phyloP scores from a whole-genome alignment of 441 rosid genomes.

The Bruguiera hainesii region DNA sequence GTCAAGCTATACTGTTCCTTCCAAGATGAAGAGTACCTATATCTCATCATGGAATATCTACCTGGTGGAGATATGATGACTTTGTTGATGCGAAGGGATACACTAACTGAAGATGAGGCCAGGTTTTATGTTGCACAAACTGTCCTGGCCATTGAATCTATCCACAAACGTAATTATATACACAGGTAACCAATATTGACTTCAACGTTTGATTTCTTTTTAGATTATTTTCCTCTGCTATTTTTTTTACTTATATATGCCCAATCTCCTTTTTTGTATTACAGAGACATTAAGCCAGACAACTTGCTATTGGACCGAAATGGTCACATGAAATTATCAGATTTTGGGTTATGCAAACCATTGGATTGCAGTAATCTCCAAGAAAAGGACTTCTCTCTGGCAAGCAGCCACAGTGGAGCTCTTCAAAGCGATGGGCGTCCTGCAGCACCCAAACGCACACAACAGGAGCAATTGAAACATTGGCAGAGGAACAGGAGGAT shows the following conservation, averaged over 20 bases:
- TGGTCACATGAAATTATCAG: conserved; percentile 96
- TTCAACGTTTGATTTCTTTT: conserved; percentile 2
- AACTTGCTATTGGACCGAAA: conserved; percentile 81
- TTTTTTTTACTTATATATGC: conserved; percentile 2
- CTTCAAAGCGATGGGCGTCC: conserved; percentile 91
- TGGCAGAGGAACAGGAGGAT: conserved; percentile 96
- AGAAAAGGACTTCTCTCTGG: conserved; percentile 77
- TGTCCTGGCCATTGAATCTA: conserved; percentile 89
- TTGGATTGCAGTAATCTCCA: conserved; percentile 85
- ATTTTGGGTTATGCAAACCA: conserved; percentile 93
- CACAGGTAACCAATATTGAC: conserved; percentile 53
- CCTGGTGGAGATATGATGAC: conserved; percentile 99
- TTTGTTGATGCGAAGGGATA: conserved; percentile 88
- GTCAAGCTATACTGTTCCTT: conserved; percentile 93
- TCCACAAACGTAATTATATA: conserved; percentile 89
- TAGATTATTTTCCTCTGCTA: conserved; percentile 4
- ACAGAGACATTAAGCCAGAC: conserved; percentile 96
- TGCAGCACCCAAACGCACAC: conserved; percentile 76
- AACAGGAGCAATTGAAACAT: conserved; percentile 86
- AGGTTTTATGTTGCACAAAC: conserved; percentile 93
- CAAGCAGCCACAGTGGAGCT: conserved; percentile 74
- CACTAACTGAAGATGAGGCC: conserved; percentile 89
- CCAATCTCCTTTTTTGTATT: conserved; percentile 11
- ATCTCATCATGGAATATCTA: conserved; percentile 95
- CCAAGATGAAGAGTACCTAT: conserved; percentile 90